Conservation (phyloP, 257 asterid genomes). For the Anisodus acutangulus region DNA sequence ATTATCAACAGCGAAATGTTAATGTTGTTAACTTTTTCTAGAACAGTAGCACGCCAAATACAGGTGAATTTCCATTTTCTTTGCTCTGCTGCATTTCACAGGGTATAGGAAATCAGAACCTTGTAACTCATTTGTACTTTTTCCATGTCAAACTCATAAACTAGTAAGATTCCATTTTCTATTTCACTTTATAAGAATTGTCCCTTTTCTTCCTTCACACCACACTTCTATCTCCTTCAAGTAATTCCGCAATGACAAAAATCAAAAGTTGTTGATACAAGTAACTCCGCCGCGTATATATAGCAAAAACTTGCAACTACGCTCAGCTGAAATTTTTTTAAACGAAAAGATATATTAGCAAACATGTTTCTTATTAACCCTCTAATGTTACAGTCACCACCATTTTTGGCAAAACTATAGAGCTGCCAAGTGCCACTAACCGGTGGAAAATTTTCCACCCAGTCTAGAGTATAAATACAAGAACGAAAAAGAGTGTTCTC, state of each 20-base stretch:
- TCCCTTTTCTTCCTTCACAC: background rate
- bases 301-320: background rate
- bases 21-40: no score
- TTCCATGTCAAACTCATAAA: background rate
- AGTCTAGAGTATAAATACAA: conserved; percentile 38
- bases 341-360: background rate
- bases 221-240: background rate
- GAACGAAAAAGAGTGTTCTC: conserved; percentile 24
- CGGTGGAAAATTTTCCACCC: conserved; percentile 34
- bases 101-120: background rate
- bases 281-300: background rate
- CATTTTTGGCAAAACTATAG: conserved; percentile 13
- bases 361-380: conserved; percentile 24
- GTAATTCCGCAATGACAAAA: background rate
- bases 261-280: background rate
- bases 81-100: background rate
- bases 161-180: background rate
- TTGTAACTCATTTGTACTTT: background rate
- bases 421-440: conserved; percentile 19
- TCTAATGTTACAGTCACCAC: conserved; percentile 32
- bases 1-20: background rate
- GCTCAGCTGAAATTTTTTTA: background rate
- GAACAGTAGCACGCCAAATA: background rate
- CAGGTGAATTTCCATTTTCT: background rate
- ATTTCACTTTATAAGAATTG: background rate